Percentiles rank a stretch among this genome's conserved stretches.
Evolutionary conservation across 805 yeast genomes (phyloP).

Genomic region (Monosporozyma yasuniensis): DNA sequence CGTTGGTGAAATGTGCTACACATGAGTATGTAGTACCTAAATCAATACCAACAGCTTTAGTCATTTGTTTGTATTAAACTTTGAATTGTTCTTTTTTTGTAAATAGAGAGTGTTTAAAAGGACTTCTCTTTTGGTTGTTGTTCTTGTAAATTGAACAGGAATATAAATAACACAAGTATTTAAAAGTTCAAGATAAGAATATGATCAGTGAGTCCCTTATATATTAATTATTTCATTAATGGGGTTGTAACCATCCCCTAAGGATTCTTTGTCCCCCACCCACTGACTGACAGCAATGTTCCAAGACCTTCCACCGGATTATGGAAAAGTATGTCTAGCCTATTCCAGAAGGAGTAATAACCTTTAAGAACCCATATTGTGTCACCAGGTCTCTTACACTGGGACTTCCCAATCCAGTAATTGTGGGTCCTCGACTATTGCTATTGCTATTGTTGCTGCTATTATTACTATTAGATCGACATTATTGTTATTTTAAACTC

Average conservation of each 20-base stretch:
- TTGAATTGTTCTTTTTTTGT: not conserved
- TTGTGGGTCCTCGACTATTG: not conserved
- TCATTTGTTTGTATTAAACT: conserved; percentile 21
- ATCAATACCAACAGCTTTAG: conserved; percentile 63
- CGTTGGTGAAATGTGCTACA: conserved; percentile 90
- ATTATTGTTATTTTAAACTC: too few species aligned
- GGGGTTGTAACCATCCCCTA: not conserved
- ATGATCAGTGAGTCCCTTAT: not conserved
- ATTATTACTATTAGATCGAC: too few species aligned
- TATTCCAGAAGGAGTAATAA: not conserved
- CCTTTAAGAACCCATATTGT: not conserved
- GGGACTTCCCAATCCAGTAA: not conserved
- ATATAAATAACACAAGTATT: not conserved
- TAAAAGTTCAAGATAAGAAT: not conserved
- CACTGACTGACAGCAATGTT: not conserved
- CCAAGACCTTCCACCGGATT: not conserved
- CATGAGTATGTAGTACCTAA: conserved; percentile 90
- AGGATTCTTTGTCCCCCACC: not conserved
- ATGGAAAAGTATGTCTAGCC: not conserved
- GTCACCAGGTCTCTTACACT: not conserved
- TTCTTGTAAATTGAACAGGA: not conserved
- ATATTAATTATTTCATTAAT: not conserved
- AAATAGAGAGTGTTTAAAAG: not conserved
- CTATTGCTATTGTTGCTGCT: not conserved
- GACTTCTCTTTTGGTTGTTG: not conserved